These are phyloP conservation scores for Rhododendron vialii DNA, from an alignment of 148 eudicot species.

Conservation along the genomic window DNA sequence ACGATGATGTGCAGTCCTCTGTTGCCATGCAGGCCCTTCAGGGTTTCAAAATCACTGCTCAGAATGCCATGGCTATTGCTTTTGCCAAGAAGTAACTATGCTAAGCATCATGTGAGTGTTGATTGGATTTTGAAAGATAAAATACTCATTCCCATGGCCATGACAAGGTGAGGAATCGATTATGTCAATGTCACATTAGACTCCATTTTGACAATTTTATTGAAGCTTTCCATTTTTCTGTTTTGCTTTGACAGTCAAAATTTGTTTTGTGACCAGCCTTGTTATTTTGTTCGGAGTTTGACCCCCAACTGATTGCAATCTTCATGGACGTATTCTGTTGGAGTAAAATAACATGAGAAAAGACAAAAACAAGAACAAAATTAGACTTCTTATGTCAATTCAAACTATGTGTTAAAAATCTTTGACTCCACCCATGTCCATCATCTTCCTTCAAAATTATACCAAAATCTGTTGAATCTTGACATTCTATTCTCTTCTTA, in stretches of 20 bases:
- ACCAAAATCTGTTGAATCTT: background rate
- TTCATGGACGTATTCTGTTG: background rate
- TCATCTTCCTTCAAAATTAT: background rate
- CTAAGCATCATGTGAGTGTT: background rate
- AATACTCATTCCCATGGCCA: background rate
- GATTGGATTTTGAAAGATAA: background rate
- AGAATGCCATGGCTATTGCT: constrained; percentile 77
- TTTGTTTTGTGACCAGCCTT: background rate
- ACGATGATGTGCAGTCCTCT: constrained; percentile 65
- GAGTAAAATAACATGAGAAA: background rate
- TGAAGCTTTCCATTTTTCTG: background rate
- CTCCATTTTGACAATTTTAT: background rate
- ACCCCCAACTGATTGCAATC: background rate
- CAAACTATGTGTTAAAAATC: background rate
- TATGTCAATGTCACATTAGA: background rate
- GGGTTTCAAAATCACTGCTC: constrained; percentile 86
- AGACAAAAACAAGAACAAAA: background rate
- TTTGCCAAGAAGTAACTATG: constrained; percentile 70
- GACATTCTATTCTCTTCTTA: background rate
- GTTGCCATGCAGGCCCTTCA: constrained; percentile 92
- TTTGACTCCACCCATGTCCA: background rate
- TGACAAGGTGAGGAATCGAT: background rate
- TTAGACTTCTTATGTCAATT: background rate
- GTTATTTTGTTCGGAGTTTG: background rate
- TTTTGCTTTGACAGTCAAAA: constrained; percentile 6